Conservation (phyloP, 1,284 basidiomycete species). For the Trametes hirsuta region DNA sequence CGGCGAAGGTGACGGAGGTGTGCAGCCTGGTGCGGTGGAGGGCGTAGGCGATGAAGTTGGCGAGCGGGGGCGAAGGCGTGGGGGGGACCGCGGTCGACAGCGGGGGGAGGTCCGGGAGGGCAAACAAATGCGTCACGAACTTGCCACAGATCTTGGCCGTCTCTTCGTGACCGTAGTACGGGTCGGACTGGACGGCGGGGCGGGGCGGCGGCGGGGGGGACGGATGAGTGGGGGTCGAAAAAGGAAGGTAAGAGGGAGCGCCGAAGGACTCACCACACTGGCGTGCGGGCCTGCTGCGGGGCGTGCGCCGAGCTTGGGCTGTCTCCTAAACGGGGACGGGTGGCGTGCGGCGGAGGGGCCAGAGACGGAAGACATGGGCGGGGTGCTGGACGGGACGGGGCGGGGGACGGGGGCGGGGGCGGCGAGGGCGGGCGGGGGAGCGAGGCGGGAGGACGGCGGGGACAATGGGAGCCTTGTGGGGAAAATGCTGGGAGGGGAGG, state of each 20-base stretch:
- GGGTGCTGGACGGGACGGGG: not conserved
- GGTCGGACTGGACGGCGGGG: conserved; percentile 45
- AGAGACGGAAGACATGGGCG: conserved; percentile 36
- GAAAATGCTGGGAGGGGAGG: conserved; percentile 12
- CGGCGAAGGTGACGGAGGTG: conserved; percentile 81
- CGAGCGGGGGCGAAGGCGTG: conserved; percentile 60
- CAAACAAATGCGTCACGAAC: conserved; percentile 82
- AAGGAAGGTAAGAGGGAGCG: conserved; percentile 13
- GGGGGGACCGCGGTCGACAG: conserved; percentile 41
- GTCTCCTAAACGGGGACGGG: conserved; percentile 35
- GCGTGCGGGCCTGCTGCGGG: conserved; percentile 21
- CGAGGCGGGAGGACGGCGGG: conserved; percentile 7
- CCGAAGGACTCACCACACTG: conserved; percentile 19
- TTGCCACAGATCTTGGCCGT: conserved; percentile 64
- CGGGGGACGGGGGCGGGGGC: not conserved
- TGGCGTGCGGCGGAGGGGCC: conserved; percentile 35
- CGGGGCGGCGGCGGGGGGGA: conserved; percentile 1
- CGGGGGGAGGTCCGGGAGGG: conserved; percentile 63
- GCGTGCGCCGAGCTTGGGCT: conserved; percentile 27
- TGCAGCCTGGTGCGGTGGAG: conserved; percentile 89
- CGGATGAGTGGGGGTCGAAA: conserved; percentile 1
- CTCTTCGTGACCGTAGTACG: conserved; percentile 81
- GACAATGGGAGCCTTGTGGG: conserved; percentile 22
- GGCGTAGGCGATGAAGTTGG: conserved; percentile 87
- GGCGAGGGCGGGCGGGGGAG: conserved; percentile 19